Percentiles rank a stretch among this genome's conserved stretches.
Evolutionary conservation across 2,329 filamentous ascomycete genomes (phyloP).

Genomic region (Monosporascus sp.): DNA sequence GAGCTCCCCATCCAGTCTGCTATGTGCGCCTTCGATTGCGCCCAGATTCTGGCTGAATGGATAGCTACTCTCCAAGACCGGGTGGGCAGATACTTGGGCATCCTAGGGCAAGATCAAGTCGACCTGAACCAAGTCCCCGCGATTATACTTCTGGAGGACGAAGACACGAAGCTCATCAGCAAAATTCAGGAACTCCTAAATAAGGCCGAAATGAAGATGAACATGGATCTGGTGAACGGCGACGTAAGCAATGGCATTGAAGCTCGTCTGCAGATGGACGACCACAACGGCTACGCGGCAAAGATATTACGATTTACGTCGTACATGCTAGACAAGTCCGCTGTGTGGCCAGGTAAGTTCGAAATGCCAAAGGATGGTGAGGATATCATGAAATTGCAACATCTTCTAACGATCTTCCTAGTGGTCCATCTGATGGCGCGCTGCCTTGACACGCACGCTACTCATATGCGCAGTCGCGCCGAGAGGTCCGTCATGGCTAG

Average conservation of each 20-base stretch:
- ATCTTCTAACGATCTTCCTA: conserved; percentile 2
- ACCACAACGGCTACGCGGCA: conserved; percentile 71
- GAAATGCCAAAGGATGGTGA: neutral
- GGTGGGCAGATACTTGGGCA: conserved; percentile 81
- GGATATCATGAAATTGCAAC: no score
- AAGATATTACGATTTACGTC: conserved; percentile 81
- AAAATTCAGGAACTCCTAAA: conserved; percentile 77
- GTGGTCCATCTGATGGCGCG: conserved; percentile 51
- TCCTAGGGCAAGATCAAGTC: conserved; percentile 77
- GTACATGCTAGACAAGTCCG: conserved; percentile 80
- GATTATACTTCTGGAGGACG: conserved; percentile 85
- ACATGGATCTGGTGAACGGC: conserved; percentile 43
- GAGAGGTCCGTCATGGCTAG: conserved; percentile 44
- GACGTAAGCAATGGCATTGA: conserved; percentile 46
- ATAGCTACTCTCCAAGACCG: conserved; percentile 88
- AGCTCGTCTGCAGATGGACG: conserved; percentile 50
- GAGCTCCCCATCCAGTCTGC: conserved; percentile 87
- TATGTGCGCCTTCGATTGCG: conserved; percentile 90
- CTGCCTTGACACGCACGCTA: conserved; percentile 51
- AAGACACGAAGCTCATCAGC: conserved; percentile 77
- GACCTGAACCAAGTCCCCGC: conserved; percentile 76
- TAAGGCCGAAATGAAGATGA: conserved; percentile 76
- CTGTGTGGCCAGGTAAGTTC: conserved; percentile 82
- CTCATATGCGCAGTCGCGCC: conserved; percentile 45
- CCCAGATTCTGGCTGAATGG: conserved; percentile 93